Evolutionary conservation across 495 filamentous ascomycete genomes (phyloP).

Genomic region (Physcia stellaris): DNA sequence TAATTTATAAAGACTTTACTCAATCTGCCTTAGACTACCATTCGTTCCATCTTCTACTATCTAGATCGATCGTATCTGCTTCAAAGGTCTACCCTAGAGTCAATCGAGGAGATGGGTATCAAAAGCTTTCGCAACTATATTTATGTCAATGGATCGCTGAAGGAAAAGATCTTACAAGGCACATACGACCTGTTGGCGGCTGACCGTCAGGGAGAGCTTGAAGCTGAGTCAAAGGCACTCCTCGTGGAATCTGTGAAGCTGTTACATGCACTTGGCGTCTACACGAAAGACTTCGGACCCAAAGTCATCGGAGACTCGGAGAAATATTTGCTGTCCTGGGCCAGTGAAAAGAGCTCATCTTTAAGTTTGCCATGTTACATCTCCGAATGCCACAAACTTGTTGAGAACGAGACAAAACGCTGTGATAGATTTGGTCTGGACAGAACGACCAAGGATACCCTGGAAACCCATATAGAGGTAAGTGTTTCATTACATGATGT

Average conservation of each 20-base stretch:
- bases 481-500: no score
- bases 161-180: slow-evolving; percentile 47
- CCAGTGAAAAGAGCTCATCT: slow-evolving; percentile 40
- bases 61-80: slow-evolving; percentile 82
- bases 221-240: slow-evolving; percentile 35
- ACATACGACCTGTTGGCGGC: slow-evolving; percentile 61
- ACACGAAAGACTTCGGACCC: slow-evolving; percentile 66
- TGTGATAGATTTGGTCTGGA: slow-evolving; percentile 73
- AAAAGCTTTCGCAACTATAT: slow-evolving; percentile 41
- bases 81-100: slow-evolving; percentile 37
- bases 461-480: slow-evolving; percentile 37
- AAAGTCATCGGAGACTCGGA: slow-evolving; percentile 52
- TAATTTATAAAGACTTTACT: slow-evolving; percentile 2
- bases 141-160: slow-evolving; percentile 37
- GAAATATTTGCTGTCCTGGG: slow-evolving; percentile 50
- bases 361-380: slow-evolving; percentile 57
- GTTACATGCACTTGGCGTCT: slow-evolving; percentile 68
- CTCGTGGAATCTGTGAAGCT: slow-evolving; percentile 63
- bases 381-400: slow-evolving; percentile 45
- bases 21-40: slow-evolving; percentile 38
- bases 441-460: slow-evolving; percentile 59
- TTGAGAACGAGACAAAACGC: slow-evolving; percentile 53
- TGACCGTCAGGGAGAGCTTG: slow-evolving; percentile 44
- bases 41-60: slow-evolving; percentile 83
- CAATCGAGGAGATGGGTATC: slow-evolving; percentile 48